phyloP scores from a whole-genome alignment of 345 rosid species.

The Clausena lansium region DNA sequence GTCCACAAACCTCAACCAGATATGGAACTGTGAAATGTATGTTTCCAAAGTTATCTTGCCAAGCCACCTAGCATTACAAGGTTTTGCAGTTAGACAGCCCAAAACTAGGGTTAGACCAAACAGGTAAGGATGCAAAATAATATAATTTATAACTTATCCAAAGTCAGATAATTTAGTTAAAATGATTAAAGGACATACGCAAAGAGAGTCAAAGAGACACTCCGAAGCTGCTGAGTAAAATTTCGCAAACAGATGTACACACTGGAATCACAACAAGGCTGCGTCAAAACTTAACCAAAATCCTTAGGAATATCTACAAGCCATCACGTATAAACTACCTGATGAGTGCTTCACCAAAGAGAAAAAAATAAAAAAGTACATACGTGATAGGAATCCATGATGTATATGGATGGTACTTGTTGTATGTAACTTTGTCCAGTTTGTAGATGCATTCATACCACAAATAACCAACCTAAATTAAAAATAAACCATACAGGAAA shows the following conservation, averaged over 20 bases:
- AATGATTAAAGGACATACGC: slow-evolving; percentile 51
- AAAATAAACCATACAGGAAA: slow-evolving; percentile 5
- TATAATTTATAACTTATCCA: background rate
- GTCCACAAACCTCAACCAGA: slow-evolving; percentile 88
- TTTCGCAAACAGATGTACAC: slow-evolving; percentile 93
- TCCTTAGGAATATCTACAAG: background rate
- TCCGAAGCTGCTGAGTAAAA: slow-evolving; percentile 79
- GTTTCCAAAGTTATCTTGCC: slow-evolving; percentile 94
- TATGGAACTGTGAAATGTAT: slow-evolving; percentile 92
- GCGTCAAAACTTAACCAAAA: slow-evolving; percentile 6
- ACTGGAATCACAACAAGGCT: slow-evolving; percentile 39
- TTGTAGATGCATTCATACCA: slow-evolving; percentile 95
- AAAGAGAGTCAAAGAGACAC: slow-evolving; percentile 70
- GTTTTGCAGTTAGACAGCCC: slow-evolving; percentile 16
- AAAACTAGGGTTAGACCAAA: background rate
- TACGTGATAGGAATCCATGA: slow-evolving; percentile 99
- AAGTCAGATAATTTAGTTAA: slow-evolving; percentile 13
- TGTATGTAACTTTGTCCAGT: slow-evolving; percentile 87
- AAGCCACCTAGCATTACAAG: slow-evolving; percentile 69
- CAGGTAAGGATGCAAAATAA: background rate
- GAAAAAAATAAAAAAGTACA: slow-evolving; percentile 19
- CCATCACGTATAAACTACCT: background rate
- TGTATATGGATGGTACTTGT: slow-evolving; percentile 95
- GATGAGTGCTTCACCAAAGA: background rate
- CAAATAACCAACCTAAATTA: slow-evolving; percentile 74